Percentiles rank a stretch among this genome's conserved stretches.
phyloP scores from a whole-genome alignment of 2,329 filamentous ascomycete species.

The Fusarium sp. region DNA sequence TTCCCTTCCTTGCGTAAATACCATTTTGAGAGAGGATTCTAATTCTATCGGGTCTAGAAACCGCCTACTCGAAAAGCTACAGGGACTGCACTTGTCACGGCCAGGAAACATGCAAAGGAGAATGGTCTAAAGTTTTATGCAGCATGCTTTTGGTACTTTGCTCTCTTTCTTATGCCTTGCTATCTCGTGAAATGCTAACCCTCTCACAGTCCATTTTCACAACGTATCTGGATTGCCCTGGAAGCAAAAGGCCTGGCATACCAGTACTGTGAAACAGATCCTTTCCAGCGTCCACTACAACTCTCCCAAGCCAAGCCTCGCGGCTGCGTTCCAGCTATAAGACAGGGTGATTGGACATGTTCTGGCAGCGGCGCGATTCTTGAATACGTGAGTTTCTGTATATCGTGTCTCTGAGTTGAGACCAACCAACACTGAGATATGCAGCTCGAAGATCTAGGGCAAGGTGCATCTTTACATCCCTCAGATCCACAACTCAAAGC shows the following conservation, averaged over 20 bases:
- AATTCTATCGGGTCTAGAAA: slow-evolving; percentile 59
- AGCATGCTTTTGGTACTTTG: slow-evolving; percentile 78
- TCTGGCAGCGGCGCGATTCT: slow-evolving; percentile 84
- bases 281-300: slow-evolving; percentile 70
- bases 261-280: slow-evolving; percentile 87
- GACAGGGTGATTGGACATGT: slow-evolving; percentile 82
- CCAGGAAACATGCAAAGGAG: slow-evolving; percentile 74
- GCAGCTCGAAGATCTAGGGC: slow-evolving; percentile 76
- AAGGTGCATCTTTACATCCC: slow-evolving; percentile 70
- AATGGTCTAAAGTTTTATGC: slow-evolving; percentile 80
- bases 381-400: slow-evolving; percentile 72
- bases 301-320: slow-evolving; percentile 79
- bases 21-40: not conserved
- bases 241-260: slow-evolving; percentile 81
- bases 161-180: too few relatives aligned
- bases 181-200: not conserved
- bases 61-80: slow-evolving; percentile 76
- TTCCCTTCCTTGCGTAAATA: too few relatives aligned
- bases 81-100: slow-evolving; percentile 74
- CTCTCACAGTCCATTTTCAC: slow-evolving; percentile 75
- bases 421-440: not conserved
- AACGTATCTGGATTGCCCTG: slow-evolving; percentile 88
- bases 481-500: slow-evolving; percentile 72
- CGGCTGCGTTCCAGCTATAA: slow-evolving; percentile 78
- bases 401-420: not conserved